Conservation (phyloP, 192 early-diverging fungal species). For the Backusella morwellensis region DNA sequence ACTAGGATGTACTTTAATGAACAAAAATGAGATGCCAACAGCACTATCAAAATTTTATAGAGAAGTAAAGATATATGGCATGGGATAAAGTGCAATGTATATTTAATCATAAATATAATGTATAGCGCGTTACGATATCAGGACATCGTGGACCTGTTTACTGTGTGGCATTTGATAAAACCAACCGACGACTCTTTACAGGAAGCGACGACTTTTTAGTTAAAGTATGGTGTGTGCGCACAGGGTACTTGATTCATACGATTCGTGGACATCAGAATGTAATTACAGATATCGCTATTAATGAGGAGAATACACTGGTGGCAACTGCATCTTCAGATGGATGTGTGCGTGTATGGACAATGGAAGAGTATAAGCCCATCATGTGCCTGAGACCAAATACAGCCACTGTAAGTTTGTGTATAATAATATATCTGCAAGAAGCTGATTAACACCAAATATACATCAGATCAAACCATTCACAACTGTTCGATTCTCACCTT, state of each 20-base stretch:
- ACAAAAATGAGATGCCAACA: slow-evolving; percentile 15
- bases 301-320: slow-evolving; percentile 74
- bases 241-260: slow-evolving; percentile 76
- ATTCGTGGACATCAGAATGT: slow-evolving; percentile 78
- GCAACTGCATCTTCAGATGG: slow-evolving; percentile 76
- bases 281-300: slow-evolving; percentile 77
- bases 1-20: slow-evolving; percentile 22
- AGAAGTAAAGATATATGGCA: slow-evolving; percentile 29
- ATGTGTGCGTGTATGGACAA: slow-evolving; percentile 74
- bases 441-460: neutral
- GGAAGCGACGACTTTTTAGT: slow-evolving; percentile 88
- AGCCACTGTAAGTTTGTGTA: slow-evolving; percentile 33
- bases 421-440: slow-evolving; percentile 9
- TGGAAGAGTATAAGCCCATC: slow-evolving; percentile 66
- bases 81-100: neutral
- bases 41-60: slow-evolving; percentile 33
- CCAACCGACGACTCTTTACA: slow-evolving; percentile 71
- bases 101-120: slow-evolving; percentile 8
- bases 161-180: slow-evolving; percentile 74
- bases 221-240: slow-evolving; percentile 80
- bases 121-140: slow-evolving; percentile 58
- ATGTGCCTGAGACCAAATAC: slow-evolving; percentile 48
- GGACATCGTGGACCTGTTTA: slow-evolving; percentile 79
- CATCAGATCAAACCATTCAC: slow-evolving; percentile 56
- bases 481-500: slow-evolving; percentile 73